Conservation (phyloP, 345 rosid species). For the Populus davidiana region DNA sequence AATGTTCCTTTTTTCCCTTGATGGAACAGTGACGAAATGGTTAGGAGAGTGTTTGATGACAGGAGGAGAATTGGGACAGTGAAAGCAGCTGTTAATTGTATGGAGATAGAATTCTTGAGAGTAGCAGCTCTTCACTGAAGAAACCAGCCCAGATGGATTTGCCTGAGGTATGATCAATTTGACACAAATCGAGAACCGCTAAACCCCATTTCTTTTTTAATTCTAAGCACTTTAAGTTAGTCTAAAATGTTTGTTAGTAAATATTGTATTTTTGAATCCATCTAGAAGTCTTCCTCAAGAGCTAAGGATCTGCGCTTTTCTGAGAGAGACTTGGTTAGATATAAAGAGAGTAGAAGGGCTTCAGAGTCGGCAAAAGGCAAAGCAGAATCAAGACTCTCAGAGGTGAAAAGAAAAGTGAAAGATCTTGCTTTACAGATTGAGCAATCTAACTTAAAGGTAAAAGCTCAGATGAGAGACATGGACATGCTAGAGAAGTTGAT, state of each 20-base stretch:
- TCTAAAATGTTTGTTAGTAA: neutral
- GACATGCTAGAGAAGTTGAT: slow-evolving; percentile 29
- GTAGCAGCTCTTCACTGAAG: slow-evolving; percentile 26
- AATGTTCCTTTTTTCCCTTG: neutral
- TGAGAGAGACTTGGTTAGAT: slow-evolving; percentile 43
- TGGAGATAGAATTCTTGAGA: slow-evolving; percentile 48
- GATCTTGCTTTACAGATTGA: slow-evolving; percentile 48
- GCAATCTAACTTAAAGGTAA: slow-evolving; percentile 37
- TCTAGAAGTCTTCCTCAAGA: slow-evolving; percentile 44
- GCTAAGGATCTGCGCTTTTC: slow-evolving; percentile 59
- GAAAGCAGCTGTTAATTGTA: slow-evolving; percentile 48
- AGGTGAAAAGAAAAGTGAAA: slow-evolving; percentile 40
- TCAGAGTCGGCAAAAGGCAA: slow-evolving; percentile 42
- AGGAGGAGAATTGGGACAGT: slow-evolving; percentile 58
- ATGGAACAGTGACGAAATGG: slow-evolving; percentile 37
- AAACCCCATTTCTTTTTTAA: neutral
- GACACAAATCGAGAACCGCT: neutral
- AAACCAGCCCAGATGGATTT: slow-evolving; percentile 35
- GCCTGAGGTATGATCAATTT: slow-evolving; percentile 44
- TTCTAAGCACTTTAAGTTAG: neutral
- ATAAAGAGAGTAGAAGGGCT: slow-evolving; percentile 47
- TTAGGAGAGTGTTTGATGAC: slow-evolving; percentile 30
- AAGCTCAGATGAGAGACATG: slow-evolving; percentile 22
- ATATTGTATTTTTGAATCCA: neutral
- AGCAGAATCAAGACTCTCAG: slow-evolving; percentile 55